These are phyloP conservation scores for Aspergillus sp. DNA, from an alignment of 2,329 filamentous ascomycete genomes.

Conservation along the genomic window DNA sequence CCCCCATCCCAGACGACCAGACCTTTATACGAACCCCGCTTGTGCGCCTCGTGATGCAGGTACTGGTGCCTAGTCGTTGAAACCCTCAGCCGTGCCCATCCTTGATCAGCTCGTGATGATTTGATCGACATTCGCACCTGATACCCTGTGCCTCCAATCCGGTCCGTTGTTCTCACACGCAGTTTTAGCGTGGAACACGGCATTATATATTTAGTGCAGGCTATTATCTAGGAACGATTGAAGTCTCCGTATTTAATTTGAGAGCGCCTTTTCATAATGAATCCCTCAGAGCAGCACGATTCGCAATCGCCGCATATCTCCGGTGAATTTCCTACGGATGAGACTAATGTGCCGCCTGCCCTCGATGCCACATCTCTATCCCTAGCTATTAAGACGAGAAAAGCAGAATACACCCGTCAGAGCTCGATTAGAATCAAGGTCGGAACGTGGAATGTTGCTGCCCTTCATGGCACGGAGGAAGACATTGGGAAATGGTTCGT, in stretches of 20 bases:
- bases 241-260: not conserved
- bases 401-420: slow-evolving; percentile 71
- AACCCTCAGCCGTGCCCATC: not conserved
- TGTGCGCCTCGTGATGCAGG: not conserved
- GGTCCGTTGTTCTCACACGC: not conserved
- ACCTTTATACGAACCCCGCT: not conserved
- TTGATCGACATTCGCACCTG: not conserved
- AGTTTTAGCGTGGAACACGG: not conserved
- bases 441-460: slow-evolving; percentile 92
- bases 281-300: slow-evolving; percentile 4
- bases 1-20: not conserved
- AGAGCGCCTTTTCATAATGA: slow-evolving; percentile 8
- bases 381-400: slow-evolving; percentile 63
- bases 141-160: not conserved
- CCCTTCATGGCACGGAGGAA: slow-evolving; percentile 76
- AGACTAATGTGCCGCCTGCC: not conserved
- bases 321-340: not conserved
- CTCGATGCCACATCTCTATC: slow-evolving; percentile 43
- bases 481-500: slow-evolving; percentile 89
- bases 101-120: slow-evolving; percentile 7
- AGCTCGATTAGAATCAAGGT: slow-evolving; percentile 79
- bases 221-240: not conserved
- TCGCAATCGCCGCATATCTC: slow-evolving; percentile 3
- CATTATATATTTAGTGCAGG: not conserved
- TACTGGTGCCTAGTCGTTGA: not conserved